Evolutionary conservation across 352 stramenopile genomes (phyloP).

Genomic region (Blastocystis sp.): DNA sequence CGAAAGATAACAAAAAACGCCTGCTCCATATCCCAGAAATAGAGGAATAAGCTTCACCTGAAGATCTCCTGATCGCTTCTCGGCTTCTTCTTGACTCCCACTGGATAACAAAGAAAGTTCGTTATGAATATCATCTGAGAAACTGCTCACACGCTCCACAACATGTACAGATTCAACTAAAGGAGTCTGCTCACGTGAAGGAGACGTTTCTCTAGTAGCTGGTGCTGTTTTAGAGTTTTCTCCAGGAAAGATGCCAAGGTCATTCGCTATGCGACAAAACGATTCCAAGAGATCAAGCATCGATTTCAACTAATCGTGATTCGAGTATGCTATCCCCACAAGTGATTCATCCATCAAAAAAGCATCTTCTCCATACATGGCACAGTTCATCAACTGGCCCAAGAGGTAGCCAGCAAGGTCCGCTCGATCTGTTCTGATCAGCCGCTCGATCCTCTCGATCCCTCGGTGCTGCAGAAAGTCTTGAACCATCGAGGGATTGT

Average conservation of each 20-base stretch:
- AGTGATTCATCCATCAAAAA: constrained; percentile 25
- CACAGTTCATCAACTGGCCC: constrained; percentile 35
- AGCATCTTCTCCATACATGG: not conserved
- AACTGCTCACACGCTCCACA: not conserved
- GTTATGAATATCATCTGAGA: not conserved
- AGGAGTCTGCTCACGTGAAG: not conserved
- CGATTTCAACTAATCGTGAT: not conserved
- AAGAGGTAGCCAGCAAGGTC: not conserved
- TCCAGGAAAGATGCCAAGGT: not conserved
- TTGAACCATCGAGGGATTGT: not conserved
- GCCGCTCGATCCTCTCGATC: not conserved
- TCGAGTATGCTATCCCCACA: not conserved
- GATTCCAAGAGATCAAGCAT: not conserved
- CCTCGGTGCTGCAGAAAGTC: constrained; percentile 30
- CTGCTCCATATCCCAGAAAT: constrained; percentile 24
- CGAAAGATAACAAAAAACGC: not conserved
- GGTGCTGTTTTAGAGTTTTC: not conserved
- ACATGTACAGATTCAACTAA: not conserved
- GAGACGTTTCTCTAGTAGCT: not conserved
- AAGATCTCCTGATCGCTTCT: not conserved
- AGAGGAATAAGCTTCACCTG: not conserved
- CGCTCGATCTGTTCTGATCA: not conserved
- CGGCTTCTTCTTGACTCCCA: not conserved
- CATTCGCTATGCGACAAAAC: not conserved
- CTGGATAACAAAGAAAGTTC: not conserved